These are phyloP conservation scores for Ceriops decandra DNA, from an alignment of 345 rosid genomes.

Conservation along the genomic window DNA sequence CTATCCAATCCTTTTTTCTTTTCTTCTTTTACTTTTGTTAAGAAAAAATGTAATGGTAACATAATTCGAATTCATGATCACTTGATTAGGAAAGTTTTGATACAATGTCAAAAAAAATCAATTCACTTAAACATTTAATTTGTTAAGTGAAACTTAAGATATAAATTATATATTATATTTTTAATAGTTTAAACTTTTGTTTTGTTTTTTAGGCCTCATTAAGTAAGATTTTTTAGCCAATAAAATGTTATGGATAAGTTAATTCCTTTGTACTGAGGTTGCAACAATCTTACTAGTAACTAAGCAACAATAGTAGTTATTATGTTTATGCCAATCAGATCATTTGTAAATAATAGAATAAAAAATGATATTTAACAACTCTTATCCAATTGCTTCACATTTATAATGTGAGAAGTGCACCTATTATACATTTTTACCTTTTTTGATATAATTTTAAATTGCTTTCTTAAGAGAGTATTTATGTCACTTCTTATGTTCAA, in stretches of 20 bases:
- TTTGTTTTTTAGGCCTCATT: too few species aligned
- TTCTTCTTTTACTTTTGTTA: too few species aligned
- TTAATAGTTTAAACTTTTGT: too few species aligned
- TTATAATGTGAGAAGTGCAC: background rate
- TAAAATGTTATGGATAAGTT: constrained; percentile 3
- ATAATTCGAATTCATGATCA: too few species aligned
- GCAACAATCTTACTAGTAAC: constrained; percentile 74
- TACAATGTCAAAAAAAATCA: too few species aligned
- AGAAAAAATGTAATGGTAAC: too few species aligned
- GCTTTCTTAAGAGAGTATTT: constrained; percentile 61
- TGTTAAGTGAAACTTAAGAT: too few species aligned
- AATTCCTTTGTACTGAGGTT: constrained; percentile 64
- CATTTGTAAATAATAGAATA: constrained; percentile 41
- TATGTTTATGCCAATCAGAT: constrained; percentile 76
- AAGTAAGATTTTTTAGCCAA: background rate
- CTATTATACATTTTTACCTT: constrained; percentile 30
- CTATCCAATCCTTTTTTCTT: too few species aligned
- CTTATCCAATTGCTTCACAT: background rate
- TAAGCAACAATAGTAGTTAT: constrained; percentile 66
- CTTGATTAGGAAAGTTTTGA: too few species aligned
- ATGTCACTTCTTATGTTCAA: constrained; percentile 78
- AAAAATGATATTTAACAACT: background rate
- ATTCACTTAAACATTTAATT: too few species aligned
- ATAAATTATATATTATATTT: too few species aligned
- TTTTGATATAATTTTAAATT: constrained; percentile 56